Percentiles rank a stretch among this genome's conserved stretches.
These are phyloP conservation scores for Acacia pycnantha DNA, from an alignment of 331 rosid genomes.

Conservation along the genomic window DNA sequence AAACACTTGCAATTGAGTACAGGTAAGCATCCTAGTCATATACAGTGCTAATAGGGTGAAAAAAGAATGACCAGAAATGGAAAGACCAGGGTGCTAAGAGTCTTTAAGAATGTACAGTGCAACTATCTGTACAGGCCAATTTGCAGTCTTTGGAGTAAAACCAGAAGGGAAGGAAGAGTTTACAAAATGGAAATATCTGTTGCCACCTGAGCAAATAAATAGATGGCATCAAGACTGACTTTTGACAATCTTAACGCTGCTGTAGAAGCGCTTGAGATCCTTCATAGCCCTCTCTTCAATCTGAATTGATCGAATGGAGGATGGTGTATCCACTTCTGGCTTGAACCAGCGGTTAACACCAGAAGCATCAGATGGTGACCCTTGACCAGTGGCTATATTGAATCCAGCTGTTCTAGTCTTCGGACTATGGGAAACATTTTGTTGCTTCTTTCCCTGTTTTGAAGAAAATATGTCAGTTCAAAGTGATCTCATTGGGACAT, in stretches of 20 bases:
- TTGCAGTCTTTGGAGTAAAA: constrained; percentile 39
- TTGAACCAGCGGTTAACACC: constrained; percentile 89
- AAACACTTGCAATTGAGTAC: constrained; percentile 30
- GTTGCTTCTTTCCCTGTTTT: constrained; percentile 71
- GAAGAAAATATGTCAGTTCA: constrained; percentile 20
- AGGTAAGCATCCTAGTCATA: constrained; percentile 28
- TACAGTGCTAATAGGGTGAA: constrained; percentile 18
- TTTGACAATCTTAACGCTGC: constrained; percentile 76
- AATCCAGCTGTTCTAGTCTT: constrained; percentile 76
- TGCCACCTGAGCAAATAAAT: constrained; percentile 30
- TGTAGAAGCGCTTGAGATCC: constrained; percentile 94
- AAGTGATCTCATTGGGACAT: background rate
- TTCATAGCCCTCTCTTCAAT: constrained; percentile 94
- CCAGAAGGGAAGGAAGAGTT: background rate
- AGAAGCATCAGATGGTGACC: constrained; percentile 72
- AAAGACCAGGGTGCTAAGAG: constrained; percentile 21
- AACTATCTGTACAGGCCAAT: constrained; percentile 53
- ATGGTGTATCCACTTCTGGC: constrained; percentile 77
- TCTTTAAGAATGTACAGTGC: constrained; percentile 39
- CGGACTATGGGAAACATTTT: constrained; percentile 69
- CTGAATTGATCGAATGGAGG: constrained; percentile 91
- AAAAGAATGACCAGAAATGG: constrained; percentile 9
- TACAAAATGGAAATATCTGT: constrained; percentile 8
- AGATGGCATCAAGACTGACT: constrained; percentile 41
- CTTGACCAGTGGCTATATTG: constrained; percentile 58